Conservation (phyloP, 1,284 basidiomycete species). For the Cutaneotrichosporon spelunceum region DNA sequence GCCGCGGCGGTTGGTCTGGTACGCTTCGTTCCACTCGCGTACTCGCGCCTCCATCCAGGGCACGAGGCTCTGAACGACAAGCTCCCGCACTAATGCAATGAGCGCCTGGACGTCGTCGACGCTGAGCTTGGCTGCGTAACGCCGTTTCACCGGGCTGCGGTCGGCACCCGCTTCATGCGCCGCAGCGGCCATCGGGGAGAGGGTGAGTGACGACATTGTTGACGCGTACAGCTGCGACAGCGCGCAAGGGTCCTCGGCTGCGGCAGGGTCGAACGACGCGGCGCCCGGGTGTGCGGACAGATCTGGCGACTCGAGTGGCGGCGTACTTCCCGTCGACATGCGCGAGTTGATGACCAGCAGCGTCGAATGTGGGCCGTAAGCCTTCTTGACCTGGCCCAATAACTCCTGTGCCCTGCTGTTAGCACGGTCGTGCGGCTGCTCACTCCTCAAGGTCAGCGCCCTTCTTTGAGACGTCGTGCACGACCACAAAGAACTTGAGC, state of each 20-base stretch:
- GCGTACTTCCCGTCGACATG: conserved; percentile 5
- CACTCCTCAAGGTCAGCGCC: conserved; percentile 35
- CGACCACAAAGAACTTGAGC: conserved; percentile 49
- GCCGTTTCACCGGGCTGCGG: conserved; percentile 21
- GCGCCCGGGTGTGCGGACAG: conserved; percentile 25
- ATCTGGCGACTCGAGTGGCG: conserved; percentile 24
- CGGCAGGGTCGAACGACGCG: conserved; percentile 29
- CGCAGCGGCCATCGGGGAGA: conserved; percentile 35
- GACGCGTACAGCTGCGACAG: conserved; percentile 45
- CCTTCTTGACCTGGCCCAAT: conserved; percentile 44
- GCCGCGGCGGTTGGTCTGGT: conserved; percentile 74
- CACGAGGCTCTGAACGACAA: conserved; percentile 82
- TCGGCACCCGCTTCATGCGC: conserved; percentile 21
- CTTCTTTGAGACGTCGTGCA: conserved; percentile 46
- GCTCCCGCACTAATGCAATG: conserved; percentile 79
- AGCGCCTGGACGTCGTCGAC: conserved; percentile 77
- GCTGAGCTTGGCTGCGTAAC: conserved; percentile 55
- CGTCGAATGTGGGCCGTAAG: conserved; percentile 50
- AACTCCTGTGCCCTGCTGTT: conserved; percentile 39
- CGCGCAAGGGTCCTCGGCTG: conserved; percentile 31
- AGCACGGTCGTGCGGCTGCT: not conserved
- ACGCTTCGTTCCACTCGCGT: conserved; percentile 90
- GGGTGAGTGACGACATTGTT: conserved; percentile 39
- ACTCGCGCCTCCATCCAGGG: conserved; percentile 97
- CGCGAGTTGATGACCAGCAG: conserved; percentile 50